Evolutionary conservation across 208 protist genomes (phyloP).

Genomic region (Naegleria fowleri): DNA sequence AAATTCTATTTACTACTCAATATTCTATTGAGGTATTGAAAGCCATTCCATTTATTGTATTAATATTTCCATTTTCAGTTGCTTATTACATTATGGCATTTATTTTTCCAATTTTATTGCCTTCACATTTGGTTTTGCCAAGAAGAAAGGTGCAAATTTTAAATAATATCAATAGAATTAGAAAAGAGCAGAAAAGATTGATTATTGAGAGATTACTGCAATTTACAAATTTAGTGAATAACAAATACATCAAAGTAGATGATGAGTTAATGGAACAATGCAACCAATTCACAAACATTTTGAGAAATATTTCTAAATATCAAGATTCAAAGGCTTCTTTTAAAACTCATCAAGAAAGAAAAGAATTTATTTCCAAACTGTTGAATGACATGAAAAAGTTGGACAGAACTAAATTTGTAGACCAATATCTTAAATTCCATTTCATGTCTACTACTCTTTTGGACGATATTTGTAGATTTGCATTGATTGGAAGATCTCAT

Average conservation of each 20-base stretch:
- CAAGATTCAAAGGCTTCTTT: not conserved
- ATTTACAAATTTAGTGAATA: not conserved
- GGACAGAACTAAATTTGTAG: not conserved
- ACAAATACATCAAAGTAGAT: not conserved
- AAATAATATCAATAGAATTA: not conserved
- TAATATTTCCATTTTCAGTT: not conserved
- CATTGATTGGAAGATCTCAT: not conserved
- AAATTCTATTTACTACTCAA: not conserved
- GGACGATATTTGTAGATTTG: not conserved
- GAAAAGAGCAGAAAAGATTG: not conserved
- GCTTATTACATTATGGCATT: not conserved
- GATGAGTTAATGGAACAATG: not conserved
- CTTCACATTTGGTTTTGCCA: not conserved
- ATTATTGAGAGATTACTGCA: not conserved
- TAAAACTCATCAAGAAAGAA: too few relatives aligned
- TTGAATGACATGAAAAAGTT: not conserved
- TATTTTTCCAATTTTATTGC: slow-evolving; percentile 2
- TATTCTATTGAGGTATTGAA: not conserved
- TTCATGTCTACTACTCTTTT: not conserved
- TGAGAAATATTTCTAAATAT: not conserved
- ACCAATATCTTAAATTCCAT: not conserved
- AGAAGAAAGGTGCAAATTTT: not conserved
- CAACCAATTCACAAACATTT: not conserved
- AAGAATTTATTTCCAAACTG: not conserved
- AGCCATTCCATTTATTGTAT: not conserved